Evolutionary conservation across 305 asterid species (phyloP).

Genomic region (Vinca major): DNA sequence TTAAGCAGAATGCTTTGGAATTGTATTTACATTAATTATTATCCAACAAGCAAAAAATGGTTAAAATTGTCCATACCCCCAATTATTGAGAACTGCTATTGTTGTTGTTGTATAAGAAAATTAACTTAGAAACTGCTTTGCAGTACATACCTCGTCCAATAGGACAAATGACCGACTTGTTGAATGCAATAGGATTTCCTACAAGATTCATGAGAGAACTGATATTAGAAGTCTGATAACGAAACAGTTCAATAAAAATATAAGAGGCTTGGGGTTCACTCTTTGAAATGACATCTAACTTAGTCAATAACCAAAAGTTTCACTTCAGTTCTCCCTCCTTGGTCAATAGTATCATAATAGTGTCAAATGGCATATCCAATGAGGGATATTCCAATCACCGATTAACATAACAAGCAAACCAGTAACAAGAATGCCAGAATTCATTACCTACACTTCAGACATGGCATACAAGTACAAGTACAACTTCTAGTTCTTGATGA

Average conservation of each 20-base stretch:
- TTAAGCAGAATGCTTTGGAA: not conserved
- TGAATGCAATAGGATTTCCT: constrained; percentile 79
- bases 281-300: not conserved
- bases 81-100: too few relatives aligned
- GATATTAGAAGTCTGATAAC: constrained; percentile 4
- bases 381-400: not conserved
- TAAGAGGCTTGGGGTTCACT: not conserved
- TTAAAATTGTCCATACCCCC: not conserved
- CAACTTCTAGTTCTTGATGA: not conserved
- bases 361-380: not conserved
- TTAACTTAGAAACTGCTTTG: constrained; percentile 5
- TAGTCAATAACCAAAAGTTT: not conserved
- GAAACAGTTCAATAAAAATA: not conserved
- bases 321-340: not conserved
- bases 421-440: not conserved
- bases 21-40: not conserved
- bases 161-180: constrained; percentile 71
- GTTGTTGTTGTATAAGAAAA: not conserved
- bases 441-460: not conserved
- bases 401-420: not conserved
- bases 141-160: constrained; percentile 75
- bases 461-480: not conserved
- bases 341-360: not conserved
- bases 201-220: constrained; percentile 33
- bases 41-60: constrained; percentile 5